Conservation (phyloP, 176 grass and related monocot species). For the Zizania latifolia region DNA sequence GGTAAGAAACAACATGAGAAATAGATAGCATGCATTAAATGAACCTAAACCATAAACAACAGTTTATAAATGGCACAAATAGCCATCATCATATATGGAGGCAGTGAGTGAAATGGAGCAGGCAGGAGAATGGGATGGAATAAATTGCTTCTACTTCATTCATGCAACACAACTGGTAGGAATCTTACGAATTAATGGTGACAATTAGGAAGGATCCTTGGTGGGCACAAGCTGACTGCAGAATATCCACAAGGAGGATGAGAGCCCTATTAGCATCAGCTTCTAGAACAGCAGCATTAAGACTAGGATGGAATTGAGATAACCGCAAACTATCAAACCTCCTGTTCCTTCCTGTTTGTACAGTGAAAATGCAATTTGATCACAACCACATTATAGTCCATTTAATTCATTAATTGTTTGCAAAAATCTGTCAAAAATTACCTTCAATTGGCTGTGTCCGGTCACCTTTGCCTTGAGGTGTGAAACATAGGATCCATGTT, state of each 20-base stretch:
- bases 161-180: conserved; percentile 17
- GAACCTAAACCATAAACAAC: not conserved
- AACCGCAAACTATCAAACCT: conserved; percentile 61
- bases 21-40: not conserved
- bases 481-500: conserved; percentile 66
- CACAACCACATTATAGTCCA: not conserved
- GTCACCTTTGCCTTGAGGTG: conserved; percentile 45
- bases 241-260: conserved; percentile 65
- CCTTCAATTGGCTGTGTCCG: conserved; percentile 39
- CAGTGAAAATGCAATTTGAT: conserved; percentile 16
- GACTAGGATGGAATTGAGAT: conserved; percentile 45
- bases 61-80: not conserved
- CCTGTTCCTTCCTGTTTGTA: conserved; percentile 51
- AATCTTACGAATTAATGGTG: conserved; percentile 79
- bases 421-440: conserved; percentile 21
- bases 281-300: conserved; percentile 73
- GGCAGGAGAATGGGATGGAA: not conserved
- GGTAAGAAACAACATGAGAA: not conserved
- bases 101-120: not conserved
- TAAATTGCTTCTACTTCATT: conserved; percentile 13
- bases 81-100: conserved; percentile 8
- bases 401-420: conserved; percentile 29
- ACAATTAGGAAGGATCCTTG: conserved; percentile 75
- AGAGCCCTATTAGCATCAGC: conserved; percentile 63
- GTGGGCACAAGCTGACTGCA: conserved; percentile 55